Percentiles rank a stretch among this genome's conserved stretches.
phyloP scores from a whole-genome alignment of 768 basidiomycete genomes.

The Tephrocybe sp. region DNA sequence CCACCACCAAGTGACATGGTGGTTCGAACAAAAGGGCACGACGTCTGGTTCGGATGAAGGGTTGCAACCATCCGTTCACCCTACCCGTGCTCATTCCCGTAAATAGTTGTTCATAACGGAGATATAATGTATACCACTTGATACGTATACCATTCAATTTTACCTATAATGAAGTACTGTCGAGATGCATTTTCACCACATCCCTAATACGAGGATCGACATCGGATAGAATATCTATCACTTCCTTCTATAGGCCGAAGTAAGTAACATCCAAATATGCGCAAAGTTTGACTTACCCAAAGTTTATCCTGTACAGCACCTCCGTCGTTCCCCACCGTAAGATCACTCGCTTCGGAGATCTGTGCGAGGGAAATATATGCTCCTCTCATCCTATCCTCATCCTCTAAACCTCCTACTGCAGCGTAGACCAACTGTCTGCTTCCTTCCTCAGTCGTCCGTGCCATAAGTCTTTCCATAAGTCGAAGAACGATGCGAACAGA shows the following conservation, averaged over 20 bases:
- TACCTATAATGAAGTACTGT: too few relatives aligned
- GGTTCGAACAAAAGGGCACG: too few relatives aligned
- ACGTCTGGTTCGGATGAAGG: too few relatives aligned
- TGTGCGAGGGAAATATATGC: constrained; percentile 12
- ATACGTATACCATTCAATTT: too few relatives aligned
- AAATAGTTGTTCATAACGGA: too few relatives aligned
- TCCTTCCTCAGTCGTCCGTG: constrained; percentile 18
- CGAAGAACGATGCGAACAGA: constrained; percentile 13
- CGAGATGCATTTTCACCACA: constrained; percentile 9
- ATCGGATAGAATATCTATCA: constrained; percentile 10
- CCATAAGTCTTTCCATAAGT: constrained; percentile 29
- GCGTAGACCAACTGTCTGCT: constrained; percentile 15
- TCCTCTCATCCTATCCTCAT: constrained; percentile 12
- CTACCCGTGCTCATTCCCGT: too few relatives aligned
- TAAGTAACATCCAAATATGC: neutral
- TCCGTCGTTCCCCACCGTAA: constrained; percentile 7
- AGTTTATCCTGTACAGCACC: constrained; percentile 10
- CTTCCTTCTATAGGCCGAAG: constrained; percentile 6
- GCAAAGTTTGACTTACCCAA: constrained; percentile 11
- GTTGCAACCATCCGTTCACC: too few relatives aligned
- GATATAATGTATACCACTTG: too few relatives aligned
- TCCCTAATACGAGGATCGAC: constrained; percentile 11
- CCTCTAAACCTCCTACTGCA: constrained; percentile 9
- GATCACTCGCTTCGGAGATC: constrained; percentile 14
- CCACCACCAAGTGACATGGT: too few relatives aligned